Conservation (phyloP, 371 early-diverging fungal genomes). For the Mucor racemosus region DNA sequence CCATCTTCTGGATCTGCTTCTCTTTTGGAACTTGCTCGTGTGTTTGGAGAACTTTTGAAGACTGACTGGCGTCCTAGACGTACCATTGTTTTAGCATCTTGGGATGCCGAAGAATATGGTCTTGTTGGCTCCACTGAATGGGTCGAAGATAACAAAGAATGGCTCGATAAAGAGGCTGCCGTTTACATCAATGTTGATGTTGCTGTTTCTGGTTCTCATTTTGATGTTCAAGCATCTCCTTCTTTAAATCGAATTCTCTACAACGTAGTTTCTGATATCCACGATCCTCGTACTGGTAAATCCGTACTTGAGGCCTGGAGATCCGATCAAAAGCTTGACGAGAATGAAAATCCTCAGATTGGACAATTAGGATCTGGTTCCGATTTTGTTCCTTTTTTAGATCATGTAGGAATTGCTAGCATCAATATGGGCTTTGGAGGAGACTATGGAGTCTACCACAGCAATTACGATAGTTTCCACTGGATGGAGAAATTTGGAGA, state of each 20-base stretch:
- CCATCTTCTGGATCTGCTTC: slow-evolving; percentile 69
- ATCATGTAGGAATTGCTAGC: slow-evolving; percentile 66
- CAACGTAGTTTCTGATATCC: slow-evolving; percentile 54
- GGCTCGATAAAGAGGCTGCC: slow-evolving; percentile 58
- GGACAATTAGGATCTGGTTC: slow-evolving; percentile 60
- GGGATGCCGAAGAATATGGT: slow-evolving; percentile 78
- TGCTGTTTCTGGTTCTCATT: slow-evolving; percentile 57
- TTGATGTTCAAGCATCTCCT: slow-evolving; percentile 59
- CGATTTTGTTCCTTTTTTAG: slow-evolving; percentile 64
- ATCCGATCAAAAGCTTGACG: slow-evolving; percentile 13
- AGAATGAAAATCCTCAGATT: slow-evolving; percentile 24
- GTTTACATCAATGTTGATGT: slow-evolving; percentile 69
- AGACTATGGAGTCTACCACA: slow-evolving; percentile 67
- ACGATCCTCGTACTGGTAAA: slow-evolving; percentile 53
- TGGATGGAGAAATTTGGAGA: slow-evolving; percentile 73
- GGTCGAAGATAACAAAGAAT: slow-evolving; percentile 67
- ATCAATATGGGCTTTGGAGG: slow-evolving; percentile 57
- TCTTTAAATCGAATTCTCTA: slow-evolving; percentile 55
- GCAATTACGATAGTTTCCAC: slow-evolving; percentile 63
- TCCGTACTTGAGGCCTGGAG: slow-evolving; percentile 63
- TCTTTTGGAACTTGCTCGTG: slow-evolving; percentile 64
- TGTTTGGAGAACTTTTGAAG: slow-evolving; percentile 57
- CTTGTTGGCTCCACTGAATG: slow-evolving; percentile 74
- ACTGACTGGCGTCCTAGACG: slow-evolving; percentile 71
- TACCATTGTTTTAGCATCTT: slow-evolving; percentile 68